phyloP scores from a whole-genome alignment of 2,329 filamentous ascomycete genomes.

The Diaporthe citri region DNA sequence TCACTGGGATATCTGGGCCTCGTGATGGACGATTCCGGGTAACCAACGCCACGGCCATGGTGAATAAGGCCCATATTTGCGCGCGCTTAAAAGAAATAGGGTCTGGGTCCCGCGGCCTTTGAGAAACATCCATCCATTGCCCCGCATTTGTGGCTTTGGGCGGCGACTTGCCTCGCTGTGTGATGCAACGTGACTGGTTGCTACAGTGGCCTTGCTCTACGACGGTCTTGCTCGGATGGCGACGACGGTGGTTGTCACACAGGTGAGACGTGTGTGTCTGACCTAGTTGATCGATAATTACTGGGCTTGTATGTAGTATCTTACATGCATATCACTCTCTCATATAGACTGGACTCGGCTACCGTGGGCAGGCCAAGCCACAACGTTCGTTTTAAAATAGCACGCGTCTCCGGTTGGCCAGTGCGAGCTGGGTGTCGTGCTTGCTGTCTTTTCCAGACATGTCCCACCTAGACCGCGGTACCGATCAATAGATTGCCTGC shows the following conservation, averaged over 20 bases:
- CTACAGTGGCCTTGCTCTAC: background rate
- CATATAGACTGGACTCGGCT: background rate
- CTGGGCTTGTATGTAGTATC: background rate
- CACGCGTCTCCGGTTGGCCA: conserved; percentile 9
- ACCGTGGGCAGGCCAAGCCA: conserved; percentile 17
- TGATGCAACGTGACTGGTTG: background rate
- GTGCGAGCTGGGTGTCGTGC: no score
- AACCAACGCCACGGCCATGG: background rate
- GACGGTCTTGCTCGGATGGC: background rate
- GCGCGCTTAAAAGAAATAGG: background rate
- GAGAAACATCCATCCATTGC: background rate
- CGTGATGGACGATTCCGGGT: background rate
- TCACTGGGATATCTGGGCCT: background rate
- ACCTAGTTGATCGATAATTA: background rate
- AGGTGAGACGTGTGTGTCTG: background rate
- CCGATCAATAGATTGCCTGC: background rate
- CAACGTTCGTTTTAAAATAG: conserved; percentile 20
- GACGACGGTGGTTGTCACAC: background rate
- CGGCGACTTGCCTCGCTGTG: background rate
- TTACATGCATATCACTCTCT: background rate
- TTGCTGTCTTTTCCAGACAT: no score
- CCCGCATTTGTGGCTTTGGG: background rate
- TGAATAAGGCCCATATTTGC: background rate
- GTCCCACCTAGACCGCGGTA: background rate
- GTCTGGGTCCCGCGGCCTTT: background rate